Evolutionary conservation across 208 protist species (phyloP).

Genomic region (Naegleria lovaniensis): DNA sequence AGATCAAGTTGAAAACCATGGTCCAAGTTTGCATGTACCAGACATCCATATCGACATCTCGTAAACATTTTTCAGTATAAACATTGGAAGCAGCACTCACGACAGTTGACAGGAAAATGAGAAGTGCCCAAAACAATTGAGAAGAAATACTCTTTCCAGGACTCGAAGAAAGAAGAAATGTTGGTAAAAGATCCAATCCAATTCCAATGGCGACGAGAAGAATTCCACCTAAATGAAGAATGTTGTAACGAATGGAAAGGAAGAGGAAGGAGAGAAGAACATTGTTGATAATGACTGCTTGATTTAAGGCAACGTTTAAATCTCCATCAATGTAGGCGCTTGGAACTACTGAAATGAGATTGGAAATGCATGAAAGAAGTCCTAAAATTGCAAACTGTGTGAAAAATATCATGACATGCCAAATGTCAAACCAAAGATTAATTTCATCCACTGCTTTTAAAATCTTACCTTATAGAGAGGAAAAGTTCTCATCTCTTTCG

Average conservation of each 20-base stretch:
- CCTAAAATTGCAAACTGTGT: neutral
- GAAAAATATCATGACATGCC: no score
- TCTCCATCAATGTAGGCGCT: neutral
- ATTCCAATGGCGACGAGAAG: neutral
- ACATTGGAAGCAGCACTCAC: neutral
- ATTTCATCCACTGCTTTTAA: neutral
- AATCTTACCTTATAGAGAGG: neutral
- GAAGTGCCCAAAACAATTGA: neutral
- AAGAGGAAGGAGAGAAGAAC: neutral
- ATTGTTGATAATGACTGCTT: neutral
- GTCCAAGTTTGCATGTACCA: neutral
- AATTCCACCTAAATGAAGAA: neutral
- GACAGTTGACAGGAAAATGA: neutral
- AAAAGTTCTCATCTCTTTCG: neutral
- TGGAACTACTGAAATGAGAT: neutral
- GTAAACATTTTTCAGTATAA: neutral
- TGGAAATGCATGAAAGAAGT: neutral
- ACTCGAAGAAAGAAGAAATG: neutral
- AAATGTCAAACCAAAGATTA: no score
- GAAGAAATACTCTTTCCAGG: neutral
- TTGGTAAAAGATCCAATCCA: neutral
- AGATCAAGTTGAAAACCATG: neutral
- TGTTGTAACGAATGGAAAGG: neutral
- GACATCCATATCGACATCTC: neutral
- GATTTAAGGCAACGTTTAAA: neutral